Evolutionary conservation across 1,284 basidiomycete genomes (phyloP).

Genomic region (Grifola frondosa): DNA sequence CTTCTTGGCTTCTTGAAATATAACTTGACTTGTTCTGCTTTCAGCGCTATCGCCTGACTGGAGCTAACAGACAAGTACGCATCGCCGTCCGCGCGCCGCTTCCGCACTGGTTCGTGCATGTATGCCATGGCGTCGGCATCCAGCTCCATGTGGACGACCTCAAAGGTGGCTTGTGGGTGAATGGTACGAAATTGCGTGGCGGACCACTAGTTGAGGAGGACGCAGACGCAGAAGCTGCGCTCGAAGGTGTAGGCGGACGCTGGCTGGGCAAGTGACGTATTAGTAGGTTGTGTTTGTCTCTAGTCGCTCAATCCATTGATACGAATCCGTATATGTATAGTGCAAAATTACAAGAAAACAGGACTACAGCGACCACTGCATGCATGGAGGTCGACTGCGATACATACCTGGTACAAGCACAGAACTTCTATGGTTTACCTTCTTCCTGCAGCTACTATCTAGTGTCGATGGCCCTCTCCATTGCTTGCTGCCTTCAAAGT

Average conservation of each 20-base stretch:
- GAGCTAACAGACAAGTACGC: slow-evolving; percentile 40
- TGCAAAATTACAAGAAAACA: too few relatives aligned
- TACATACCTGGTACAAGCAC: too few relatives aligned
- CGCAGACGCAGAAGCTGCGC: neutral
- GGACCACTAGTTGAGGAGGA: neutral
- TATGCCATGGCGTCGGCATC: slow-evolving; percentile 46
- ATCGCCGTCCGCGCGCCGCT: slow-evolving; percentile 54
- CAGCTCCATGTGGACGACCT: slow-evolving; percentile 33
- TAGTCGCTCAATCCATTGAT: too few relatives aligned
- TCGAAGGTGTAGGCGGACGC: slow-evolving; percentile 3
- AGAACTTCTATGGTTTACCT: neutral
- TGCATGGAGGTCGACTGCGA: too few relatives aligned
- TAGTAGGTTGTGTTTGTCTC: too few relatives aligned
- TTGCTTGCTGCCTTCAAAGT: slow-evolving; percentile 13
- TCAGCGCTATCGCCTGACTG: slow-evolving; percentile 5
- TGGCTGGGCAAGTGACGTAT: too few relatives aligned
- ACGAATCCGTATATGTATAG: too few relatives aligned
- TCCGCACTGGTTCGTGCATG: slow-evolving; percentile 48
- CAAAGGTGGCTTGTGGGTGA: slow-evolving; percentile 45
- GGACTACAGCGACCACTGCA: too few relatives aligned
- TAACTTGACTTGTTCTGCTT: neutral
- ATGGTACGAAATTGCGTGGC: slow-evolving; percentile 27
- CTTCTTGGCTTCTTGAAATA: neutral
- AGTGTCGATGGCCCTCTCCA: neutral
- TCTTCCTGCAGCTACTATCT: neutral